phyloP scores from a whole-genome alignment of 495 filamentous ascomycete genomes.

The Rostrohypoxylon terebratum region DNA sequence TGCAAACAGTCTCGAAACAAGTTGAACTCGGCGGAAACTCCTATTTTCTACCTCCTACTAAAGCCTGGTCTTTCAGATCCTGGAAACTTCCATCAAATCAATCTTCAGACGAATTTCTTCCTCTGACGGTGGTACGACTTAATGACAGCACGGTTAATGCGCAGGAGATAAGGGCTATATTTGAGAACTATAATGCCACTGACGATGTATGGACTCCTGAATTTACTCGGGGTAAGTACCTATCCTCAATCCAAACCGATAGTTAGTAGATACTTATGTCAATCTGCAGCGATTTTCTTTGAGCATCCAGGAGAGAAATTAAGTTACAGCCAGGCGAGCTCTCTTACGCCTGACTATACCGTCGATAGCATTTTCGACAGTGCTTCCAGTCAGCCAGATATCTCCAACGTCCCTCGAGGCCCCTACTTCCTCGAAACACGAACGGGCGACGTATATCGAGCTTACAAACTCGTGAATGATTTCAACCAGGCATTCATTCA shows the following conservation, averaged over 20 bases:
- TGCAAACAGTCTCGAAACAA: neutral
- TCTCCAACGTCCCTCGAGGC: neutral
- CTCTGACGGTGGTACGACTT: neutral
- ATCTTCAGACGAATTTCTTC: neutral
- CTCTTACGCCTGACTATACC: neutral
- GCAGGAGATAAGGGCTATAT: neutral
- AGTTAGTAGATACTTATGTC: neutral
- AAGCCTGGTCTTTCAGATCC: slow-evolving; percentile 1
- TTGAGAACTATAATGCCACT: neutral
- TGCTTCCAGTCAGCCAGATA: neutral
- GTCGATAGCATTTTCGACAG: neutral
- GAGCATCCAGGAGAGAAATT: neutral
- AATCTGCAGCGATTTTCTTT: neutral
- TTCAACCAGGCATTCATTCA: slow-evolving; percentile 3
- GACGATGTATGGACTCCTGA: slow-evolving; percentile 1
- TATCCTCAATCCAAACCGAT: neutral
- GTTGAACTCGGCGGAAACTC: slow-evolving; percentile 1
- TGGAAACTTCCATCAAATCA: neutral
- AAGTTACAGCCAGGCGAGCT: neutral
- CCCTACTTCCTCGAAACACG: neutral
- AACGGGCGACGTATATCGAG: neutral
- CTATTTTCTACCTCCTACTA: neutral
- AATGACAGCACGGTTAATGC: neutral
- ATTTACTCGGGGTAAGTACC: neutral
- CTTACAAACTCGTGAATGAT: neutral